Evolutionary conservation across 805 yeast species (phyloP).

Genomic region (Hanseniaspora vineae): DNA sequence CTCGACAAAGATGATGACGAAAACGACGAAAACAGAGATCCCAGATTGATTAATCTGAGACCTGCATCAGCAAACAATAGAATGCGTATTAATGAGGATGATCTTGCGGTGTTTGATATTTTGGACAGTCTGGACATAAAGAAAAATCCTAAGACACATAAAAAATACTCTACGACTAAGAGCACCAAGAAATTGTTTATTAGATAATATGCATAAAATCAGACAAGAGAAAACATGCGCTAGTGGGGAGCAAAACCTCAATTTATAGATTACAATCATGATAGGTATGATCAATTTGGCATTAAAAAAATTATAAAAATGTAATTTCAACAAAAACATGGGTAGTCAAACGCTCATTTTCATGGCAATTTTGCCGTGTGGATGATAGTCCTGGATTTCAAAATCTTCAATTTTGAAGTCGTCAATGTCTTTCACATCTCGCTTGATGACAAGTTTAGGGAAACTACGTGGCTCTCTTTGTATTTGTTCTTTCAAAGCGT

Average conservation of each 20-base stretch:
- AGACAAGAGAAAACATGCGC: neutral
- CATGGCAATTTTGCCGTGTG: slow-evolving; percentile 80
- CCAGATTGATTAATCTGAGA: no score
- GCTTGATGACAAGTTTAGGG: slow-evolving; percentile 63
- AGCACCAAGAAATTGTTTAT: neutral
- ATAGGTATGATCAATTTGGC: no score
- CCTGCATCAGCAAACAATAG: slow-evolving; percentile 4
- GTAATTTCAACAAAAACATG: neutral
- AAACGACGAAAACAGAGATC: neutral
- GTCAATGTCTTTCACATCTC: slow-evolving; percentile 62
- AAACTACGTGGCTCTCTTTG: slow-evolving; percentile 62
- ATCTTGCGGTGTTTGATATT: slow-evolving; percentile 31
- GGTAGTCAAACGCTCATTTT: slow-evolving; percentile 76
- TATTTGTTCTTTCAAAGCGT: slow-evolving; percentile 74
- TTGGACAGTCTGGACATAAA: slow-evolving; percentile 17
- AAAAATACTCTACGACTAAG: neutral
- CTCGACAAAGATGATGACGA: slow-evolving; percentile 6
- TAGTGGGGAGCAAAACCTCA: neutral
- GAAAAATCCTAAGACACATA: slow-evolving; percentile 12
- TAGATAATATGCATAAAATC: neutral
- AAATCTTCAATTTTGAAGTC: slow-evolving; percentile 86
- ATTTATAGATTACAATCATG: no score
- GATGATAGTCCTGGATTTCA: slow-evolving; percentile 65
- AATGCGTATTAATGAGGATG: slow-evolving; percentile 21
- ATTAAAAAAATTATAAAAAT: neutral